Percentiles rank a stretch among this genome's conserved stretches.
These are phyloP conservation scores for Rhodotorula sp. DNA, from an alignment of 1,284 basidiomycete species.

Conservation along the genomic window DNA sequence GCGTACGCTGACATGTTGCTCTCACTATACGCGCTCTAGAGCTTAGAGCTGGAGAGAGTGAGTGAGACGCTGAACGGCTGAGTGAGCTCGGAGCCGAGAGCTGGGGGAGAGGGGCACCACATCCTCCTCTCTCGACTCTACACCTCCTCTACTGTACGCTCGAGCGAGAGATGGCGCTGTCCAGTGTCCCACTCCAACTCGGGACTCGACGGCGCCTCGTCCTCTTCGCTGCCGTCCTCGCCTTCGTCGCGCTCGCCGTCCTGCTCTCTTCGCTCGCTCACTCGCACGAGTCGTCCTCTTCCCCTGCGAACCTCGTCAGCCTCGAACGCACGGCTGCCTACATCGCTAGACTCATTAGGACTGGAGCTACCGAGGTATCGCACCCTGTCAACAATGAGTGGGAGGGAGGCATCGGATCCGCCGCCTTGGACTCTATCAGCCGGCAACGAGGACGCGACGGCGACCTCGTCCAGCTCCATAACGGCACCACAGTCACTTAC, in stretches of 20 bases:
- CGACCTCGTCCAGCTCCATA: constrained; percentile 11
- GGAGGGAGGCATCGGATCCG: not conserved
- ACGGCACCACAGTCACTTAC: constrained; percentile 13
- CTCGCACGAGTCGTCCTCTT: too few species aligned
- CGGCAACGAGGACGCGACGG: constrained; percentile 14
- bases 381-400: not conserved
- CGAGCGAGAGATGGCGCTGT: too few species aligned
- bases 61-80: not conserved
- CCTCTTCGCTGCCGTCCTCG: not conserved
- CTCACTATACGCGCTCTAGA: not conserved
- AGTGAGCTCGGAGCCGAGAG: not conserved
- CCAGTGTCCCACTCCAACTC: not conserved
- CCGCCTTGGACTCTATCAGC: not conserved
- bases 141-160: too few species aligned
- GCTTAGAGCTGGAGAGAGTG: not conserved
- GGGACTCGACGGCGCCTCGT: not conserved
- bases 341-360: too few species aligned
- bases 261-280: not conserved
- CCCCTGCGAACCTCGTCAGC: not conserved
- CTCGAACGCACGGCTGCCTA: not conserved
- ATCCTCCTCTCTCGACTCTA: too few species aligned
- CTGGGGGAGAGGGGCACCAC: not conserved
- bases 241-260: not conserved
- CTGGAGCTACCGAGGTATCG: not conserved
- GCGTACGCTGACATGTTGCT: constrained; percentile 22